These are phyloP conservation scores for Alternaria angustiovoidea DNA, from an alignment of 2,329 filamentous ascomycete species.

Conservation along the genomic window DNA sequence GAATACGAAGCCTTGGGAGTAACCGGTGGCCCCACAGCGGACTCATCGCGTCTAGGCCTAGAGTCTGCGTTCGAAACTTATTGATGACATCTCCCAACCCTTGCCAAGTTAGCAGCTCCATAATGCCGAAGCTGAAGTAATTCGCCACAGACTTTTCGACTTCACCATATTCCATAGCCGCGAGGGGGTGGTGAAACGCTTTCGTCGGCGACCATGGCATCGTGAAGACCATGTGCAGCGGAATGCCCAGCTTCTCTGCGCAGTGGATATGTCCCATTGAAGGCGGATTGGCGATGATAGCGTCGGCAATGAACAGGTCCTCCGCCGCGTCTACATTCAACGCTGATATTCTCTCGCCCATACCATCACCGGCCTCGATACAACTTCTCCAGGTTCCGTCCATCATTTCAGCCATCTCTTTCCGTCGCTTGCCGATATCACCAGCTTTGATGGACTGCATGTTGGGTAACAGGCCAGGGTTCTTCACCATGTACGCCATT, in stretches of 20 bases:
- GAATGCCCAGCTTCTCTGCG: slow-evolving; percentile 76
- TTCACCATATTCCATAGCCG: slow-evolving; percentile 54
- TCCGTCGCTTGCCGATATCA: slow-evolving; percentile 44
- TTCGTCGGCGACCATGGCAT: slow-evolving; percentile 62
- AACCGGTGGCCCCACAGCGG: slow-evolving; percentile 52
- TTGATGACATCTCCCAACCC: slow-evolving; percentile 59
- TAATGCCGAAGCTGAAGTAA: slow-evolving; percentile 57
- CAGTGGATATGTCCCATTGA: slow-evolving; percentile 63
- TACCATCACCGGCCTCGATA: slow-evolving; percentile 50
- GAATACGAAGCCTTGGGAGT: slow-evolving; percentile 50
- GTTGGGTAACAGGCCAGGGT: slow-evolving; percentile 52
- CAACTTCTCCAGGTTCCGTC: slow-evolving; percentile 49
- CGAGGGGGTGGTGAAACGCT: slow-evolving; percentile 60
- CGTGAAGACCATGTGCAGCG: slow-evolving; percentile 85
- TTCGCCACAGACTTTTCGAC: slow-evolving; percentile 51
- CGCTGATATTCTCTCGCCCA: slow-evolving; percentile 19
- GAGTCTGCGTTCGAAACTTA: slow-evolving; percentile 48
- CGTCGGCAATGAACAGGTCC: slow-evolving; percentile 76
- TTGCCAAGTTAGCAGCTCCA: slow-evolving; percentile 44
- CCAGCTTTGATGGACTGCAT: slow-evolving; percentile 40
- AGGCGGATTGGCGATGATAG: slow-evolving; percentile 37
- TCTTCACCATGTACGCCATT: slow-evolving; percentile 63
- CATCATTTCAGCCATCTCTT: slow-evolving; percentile 40
- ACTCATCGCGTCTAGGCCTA: slow-evolving; percentile 54
- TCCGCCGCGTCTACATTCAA: slow-evolving; percentile 21